Conservation (phyloP, 2,329 filamentous ascomycete species). For the Hypomyces perniciosus region DNA sequence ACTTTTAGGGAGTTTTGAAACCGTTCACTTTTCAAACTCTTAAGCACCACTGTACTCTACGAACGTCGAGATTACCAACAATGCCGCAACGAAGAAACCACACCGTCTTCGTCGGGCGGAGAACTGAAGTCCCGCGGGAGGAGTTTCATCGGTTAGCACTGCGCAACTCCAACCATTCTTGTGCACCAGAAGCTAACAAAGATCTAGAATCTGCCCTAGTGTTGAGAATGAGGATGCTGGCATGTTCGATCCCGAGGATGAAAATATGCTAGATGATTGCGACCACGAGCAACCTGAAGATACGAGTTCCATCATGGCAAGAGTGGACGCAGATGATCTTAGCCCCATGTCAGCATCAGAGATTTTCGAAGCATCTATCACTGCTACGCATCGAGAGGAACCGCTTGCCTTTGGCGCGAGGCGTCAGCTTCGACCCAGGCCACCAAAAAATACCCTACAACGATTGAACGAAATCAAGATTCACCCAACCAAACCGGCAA, state of each 20-base stretch:
- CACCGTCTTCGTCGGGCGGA: conserved; percentile 20
- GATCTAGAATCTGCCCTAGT: conserved; percentile 11
- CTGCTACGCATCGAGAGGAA: not conserved
- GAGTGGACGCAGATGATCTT: too few species aligned
- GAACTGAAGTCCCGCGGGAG: conserved; percentile 12
- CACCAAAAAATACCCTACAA: not conserved
- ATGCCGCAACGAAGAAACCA: conserved; percentile 14
- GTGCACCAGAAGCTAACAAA: not conserved
- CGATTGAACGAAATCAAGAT: conserved; percentile 5
- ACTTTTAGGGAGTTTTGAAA: not conserved
- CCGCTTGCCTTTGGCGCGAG: not conserved
- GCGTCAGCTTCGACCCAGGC: not conserved
- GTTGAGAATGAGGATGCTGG: conserved; percentile 9
- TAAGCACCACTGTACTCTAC: not conserved
- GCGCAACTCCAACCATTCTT: not conserved
- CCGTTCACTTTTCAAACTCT: not conserved
- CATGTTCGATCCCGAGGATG: not conserved
- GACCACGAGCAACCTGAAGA: too few species aligned
- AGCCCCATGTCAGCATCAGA: not conserved
- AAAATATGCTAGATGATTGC: not conserved
- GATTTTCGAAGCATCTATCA: not conserved
- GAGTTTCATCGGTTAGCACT: conserved; percentile 14
- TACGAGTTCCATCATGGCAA: too few species aligned
- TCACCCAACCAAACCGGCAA: not conserved
- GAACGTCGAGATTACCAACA: too few species aligned